Evolutionary conservation across 371 early-diverging fungal species (phyloP), one percentile per base, ranked within the genome.

Genomic region (Dinochytrium kinnereticum): DNA sequence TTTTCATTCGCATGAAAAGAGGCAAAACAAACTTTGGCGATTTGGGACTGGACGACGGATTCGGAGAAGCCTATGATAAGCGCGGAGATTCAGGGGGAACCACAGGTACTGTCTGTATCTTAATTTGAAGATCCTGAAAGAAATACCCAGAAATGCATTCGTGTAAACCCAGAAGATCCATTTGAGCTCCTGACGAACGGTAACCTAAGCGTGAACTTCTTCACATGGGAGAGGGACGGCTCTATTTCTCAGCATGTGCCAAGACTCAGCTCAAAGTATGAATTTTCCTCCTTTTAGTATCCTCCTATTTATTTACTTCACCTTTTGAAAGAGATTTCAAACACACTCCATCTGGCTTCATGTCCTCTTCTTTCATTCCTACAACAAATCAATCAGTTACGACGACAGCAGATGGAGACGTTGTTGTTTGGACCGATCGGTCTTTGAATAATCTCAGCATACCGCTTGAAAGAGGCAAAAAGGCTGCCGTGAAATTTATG

Each of bases 31-130:
- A 81, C 78, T 0, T 31, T 87, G 1, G 64, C 74, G 39, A 76
- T 87, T n/a, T 87, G 85, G 85, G 81, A 85, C 57, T 87, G 87
- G 87, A 85, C 85, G 5, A 61, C 70, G 0, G 78, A 76, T 33
- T 33, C 68, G 17, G 75, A 80, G 15, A 69, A 76, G 40, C 85
- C 85, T 2, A 17, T 85, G 1, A 34, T 59, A 1, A 34, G 53
- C n/a, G 28, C 75, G 13, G 64, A 70, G 1, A 51, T 84, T 13
- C 72, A 76, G 15, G 85, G 82, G 7, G 74, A 75, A 50, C 68
- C 53, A 2, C 85, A 85, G 80, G 83, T 85, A 40, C 44, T 24
- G 26, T 2, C 26, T 68, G n/a, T n/a, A n/a, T n/a, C n/a, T n/a
- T n/a, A n/a, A n/a, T n/a, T n/a, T n/a, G n/a, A n/a, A n/a, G n/a